Conservation (phyloP, 345 rosid genomes). For the Populus pruinosa region DNA sequence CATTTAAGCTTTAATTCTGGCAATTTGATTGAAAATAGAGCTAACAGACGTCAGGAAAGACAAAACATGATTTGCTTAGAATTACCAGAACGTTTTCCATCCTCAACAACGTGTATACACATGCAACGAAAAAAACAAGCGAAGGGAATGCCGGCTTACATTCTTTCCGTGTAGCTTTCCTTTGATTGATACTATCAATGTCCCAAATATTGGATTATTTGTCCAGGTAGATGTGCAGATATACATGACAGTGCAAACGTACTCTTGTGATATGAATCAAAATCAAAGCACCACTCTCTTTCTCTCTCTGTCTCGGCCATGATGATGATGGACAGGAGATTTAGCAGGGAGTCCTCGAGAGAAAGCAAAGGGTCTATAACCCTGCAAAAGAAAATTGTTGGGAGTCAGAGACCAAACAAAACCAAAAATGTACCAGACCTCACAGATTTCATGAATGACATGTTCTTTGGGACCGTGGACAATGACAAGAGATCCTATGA, state of each 20-base stretch:
- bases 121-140: too few relatives aligned
- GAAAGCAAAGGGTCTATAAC: slow-evolving; percentile 17
- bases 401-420: slow-evolving; percentile 15
- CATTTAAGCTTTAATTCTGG: too few relatives aligned
- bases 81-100: too few relatives aligned
- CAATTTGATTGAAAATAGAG: too few relatives aligned
- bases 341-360: slow-evolving; percentile 20
- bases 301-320: not conserved
- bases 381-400: slow-evolving; percentile 31
- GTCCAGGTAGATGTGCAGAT: not conserved
- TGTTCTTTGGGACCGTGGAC: slow-evolving; percentile 48
- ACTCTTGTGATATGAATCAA: too few relatives aligned
- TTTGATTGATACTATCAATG: not conserved
- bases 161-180: not conserved
- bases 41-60: too few relatives aligned
- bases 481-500: slow-evolving; percentile 39
- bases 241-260: not conserved
- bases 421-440: slow-evolving; percentile 42
- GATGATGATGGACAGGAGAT: slow-evolving; percentile 29
- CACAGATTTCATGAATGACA: slow-evolving; percentile 66
- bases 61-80: too few relatives aligned
- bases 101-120: too few relatives aligned
- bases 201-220: not conserved
- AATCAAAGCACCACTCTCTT: not conserved
- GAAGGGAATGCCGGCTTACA: not conserved